These are phyloP conservation scores for Kluyveromyces sp. DNA, from an alignment of 1,139 yeast species.

Conservation along the genomic window DNA sequence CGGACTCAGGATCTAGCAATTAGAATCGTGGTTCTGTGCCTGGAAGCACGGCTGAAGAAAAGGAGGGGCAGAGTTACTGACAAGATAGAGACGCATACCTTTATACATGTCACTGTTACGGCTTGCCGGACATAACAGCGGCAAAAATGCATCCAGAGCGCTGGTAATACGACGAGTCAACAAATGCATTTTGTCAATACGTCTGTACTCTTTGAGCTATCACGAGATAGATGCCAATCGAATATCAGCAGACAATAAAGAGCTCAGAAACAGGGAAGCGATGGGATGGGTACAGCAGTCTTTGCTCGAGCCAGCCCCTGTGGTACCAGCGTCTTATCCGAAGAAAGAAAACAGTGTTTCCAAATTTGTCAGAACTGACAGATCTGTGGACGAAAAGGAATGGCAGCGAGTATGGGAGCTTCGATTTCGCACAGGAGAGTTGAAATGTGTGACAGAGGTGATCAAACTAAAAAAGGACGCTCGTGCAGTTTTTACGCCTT, in stretches of 20 bases:
- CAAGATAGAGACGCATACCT: neutral
- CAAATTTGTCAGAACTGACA: neutral
- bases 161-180: neutral
- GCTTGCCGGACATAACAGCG: neutral
- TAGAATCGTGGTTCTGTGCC: neutral
- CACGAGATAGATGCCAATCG: neutral
- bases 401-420: constrained; percentile 15
- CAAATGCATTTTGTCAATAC: neutral
- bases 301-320: neutral
- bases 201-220: neutral
- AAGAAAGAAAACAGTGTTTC: neutral
- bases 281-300: constrained; percentile 6
- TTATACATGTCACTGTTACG: neutral
- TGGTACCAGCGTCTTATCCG: neutral
- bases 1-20: neutral
- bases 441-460: constrained; percentile 12
- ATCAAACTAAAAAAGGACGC: constrained; percentile 10
- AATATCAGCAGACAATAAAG: constrained; percentile 5
- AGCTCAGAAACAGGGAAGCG: constrained; percentile 2
- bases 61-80: neutral
- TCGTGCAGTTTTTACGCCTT: constrained; percentile 13
- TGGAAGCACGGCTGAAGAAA: neutral
- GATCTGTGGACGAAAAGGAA: constrained; percentile 12
- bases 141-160: neutral
- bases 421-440: constrained; percentile 16